phyloP scores from a whole-genome alignment of 257 asterid species.

The Asclepias syriaca region DNA sequence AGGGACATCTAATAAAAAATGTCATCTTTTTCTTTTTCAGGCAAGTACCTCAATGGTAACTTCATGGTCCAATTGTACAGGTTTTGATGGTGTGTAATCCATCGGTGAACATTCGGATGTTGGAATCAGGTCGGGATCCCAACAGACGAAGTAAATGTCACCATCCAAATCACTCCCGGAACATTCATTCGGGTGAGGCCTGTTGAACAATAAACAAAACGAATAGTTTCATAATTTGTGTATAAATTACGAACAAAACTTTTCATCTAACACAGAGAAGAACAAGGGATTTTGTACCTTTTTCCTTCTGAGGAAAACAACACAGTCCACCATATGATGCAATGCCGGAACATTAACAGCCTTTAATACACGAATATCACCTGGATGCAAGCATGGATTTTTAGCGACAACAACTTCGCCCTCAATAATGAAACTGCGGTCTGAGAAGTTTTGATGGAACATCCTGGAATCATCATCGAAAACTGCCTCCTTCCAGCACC shows the following conservation, averaged over 20 bases:
- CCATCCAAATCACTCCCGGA: slow-evolving; percentile 98
- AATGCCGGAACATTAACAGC: slow-evolving; percentile 56
- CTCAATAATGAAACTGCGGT: no score
- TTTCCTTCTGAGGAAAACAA: slow-evolving; percentile 76
- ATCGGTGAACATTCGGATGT: slow-evolving; percentile 42
- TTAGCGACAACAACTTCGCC: no score
- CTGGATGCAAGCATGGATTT: no score
- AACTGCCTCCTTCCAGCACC: no score
- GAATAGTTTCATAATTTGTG: not conserved
- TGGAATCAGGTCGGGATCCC: slow-evolving; percentile 82
- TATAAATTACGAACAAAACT: not conserved
- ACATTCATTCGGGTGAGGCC: slow-evolving; percentile 98
- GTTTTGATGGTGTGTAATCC: slow-evolving; percentile 72
- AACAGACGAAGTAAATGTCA: slow-evolving; percentile 83
- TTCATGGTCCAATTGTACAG: slow-evolving; percentile 43
- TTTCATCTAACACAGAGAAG: not conserved
- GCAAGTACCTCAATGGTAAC: slow-evolving; percentile 70
- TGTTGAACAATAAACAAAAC: slow-evolving; percentile 15
- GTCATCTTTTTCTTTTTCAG: not conserved
- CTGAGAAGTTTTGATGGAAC: no score
- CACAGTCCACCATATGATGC: slow-evolving; percentile 88
- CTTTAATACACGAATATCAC: slow-evolving; percentile 71
- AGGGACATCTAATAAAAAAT: not conserved
- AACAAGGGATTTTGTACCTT: slow-evolving; percentile 43
- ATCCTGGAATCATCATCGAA: no score